Base-by-base conservation (phyloP, 2,329 filamentous ascomycete genomes). In the Fusarium sp. region DNA sequence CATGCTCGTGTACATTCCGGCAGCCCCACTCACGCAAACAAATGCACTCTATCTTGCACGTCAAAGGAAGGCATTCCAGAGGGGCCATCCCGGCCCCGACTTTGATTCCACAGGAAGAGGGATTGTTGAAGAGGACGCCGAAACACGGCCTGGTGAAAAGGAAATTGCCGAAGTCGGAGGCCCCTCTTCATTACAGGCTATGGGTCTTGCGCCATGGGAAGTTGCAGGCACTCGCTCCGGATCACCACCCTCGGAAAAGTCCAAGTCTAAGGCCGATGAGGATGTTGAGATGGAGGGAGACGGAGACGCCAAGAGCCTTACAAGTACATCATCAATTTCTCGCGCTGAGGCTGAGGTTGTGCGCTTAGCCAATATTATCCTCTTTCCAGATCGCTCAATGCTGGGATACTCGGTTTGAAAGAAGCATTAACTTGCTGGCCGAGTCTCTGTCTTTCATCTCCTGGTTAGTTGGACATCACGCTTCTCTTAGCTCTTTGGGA, bases 1-100 rank as follows among this genome's bases (percentile, higher is more conserved):
- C 48, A 87, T 89, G 81, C 82, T 89, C 2, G 85, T 89, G 18
- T 89, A 89, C 79, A 84, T 87, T 14, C 87, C 88, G 5, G 87
- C 87, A 8, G 87, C 87, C 22, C 88, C 88, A 0, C 82, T 89
- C 39, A 89, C 88, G 8, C 88, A 89, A 79, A 89, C 86, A 28
- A 89, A 88, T 77, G 88, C 87, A 5, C 82, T 89, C 12, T 89
- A 89, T 76, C 84, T 89, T 7, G 87, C 87, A 1, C 85, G 88
- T 13, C 88, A 89, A 81, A 84, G 88, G 65, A 89, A 89, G 78
- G 87, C 88, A 7, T 89, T 89, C 73, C 81, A 86, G 62, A 83
- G 86, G 26, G 88, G 88, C 8, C 86, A 89, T 54, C 86, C 87
- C 4, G 85, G 85, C 0, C 88, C 87, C 1, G 88, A 89, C 75